Percentiles rank a stretch among this genome's conserved stretches.
phyloP scores from a whole-genome alignment of 306 rosid species.

The Citrullus mucosospermus region DNA sequence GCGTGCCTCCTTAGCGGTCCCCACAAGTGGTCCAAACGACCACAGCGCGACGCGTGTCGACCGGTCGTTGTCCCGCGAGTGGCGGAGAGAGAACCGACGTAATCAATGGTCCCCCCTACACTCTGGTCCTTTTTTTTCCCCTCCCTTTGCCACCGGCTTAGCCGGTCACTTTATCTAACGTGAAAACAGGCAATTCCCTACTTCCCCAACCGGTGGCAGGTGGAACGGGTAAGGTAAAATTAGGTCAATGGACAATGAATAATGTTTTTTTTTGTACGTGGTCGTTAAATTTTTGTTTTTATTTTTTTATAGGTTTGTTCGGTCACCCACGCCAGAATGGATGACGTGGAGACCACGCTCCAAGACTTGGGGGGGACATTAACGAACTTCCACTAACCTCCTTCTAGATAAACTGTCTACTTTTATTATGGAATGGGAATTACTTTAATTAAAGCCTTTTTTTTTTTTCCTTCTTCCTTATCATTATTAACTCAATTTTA shows the following conservation, averaged over 20 bases:
- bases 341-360: constrained; percentile 38
- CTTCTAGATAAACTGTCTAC: constrained; percentile 1
- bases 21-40: constrained; percentile 38
- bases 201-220: neutral
- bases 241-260: neutral
- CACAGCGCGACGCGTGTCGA: constrained; percentile 28
- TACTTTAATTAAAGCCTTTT: neutral
- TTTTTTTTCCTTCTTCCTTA: neutral
- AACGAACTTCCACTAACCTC: constrained; percentile 6
- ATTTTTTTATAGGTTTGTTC: neutral
- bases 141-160: neutral
- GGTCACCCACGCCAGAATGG: constrained; percentile 14
- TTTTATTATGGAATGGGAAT: neutral
- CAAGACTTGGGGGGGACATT: constrained; percentile 18
- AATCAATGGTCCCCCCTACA: constrained; percentile 33
- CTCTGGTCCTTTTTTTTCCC: neutral
- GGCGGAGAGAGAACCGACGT: constrained; percentile 29
- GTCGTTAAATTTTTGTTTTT: neutral
- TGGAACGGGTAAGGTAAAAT: neutral
- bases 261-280: neutral
- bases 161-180: neutral
- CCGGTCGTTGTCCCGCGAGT: constrained; percentile 28
- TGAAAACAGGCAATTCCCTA: neutral
- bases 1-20: constrained; percentile 44
- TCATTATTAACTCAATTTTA: neutral